Evolutionary conservation across 768 basidiomycete genomes (phyloP).

Genomic region (Boletellus ananiceps): DNA sequence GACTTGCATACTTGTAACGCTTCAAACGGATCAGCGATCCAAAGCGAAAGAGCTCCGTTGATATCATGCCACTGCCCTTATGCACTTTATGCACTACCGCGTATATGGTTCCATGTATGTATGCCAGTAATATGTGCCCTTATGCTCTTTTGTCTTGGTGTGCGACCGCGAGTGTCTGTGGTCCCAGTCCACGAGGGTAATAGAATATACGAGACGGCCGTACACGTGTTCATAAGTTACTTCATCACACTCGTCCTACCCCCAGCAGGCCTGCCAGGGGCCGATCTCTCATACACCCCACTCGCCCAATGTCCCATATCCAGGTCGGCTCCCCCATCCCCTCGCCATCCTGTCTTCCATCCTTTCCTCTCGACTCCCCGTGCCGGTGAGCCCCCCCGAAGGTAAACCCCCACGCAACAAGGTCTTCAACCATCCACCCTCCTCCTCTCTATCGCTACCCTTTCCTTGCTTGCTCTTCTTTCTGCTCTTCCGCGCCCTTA

Average conservation of each 20-base stretch:
- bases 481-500: slow-evolving; percentile 29
- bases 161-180: not conserved
- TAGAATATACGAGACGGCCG: no score
- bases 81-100: slow-evolving; percentile 12
- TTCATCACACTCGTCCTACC: not conserved
- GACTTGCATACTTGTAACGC: slow-evolving; percentile 31
- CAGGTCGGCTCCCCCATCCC: slow-evolving; percentile 43
- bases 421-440: slow-evolving; percentile 22
- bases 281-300: slow-evolving; percentile 43
- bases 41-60: not conserved
- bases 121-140: slow-evolving; percentile 16
- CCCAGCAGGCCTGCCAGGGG: not conserved
- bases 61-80: slow-evolving; percentile 10
- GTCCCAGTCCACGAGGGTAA: no score
- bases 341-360: slow-evolving; percentile 50
- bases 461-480: slow-evolving; percentile 35
- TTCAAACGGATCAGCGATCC: slow-evolving; percentile 11
- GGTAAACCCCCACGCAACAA: slow-evolving; percentile 20
- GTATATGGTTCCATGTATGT: not conserved
- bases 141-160: not conserved
- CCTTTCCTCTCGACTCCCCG: slow-evolving; percentile 40
- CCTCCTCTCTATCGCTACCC: slow-evolving; percentile 27
- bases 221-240: slow-evolving; percentile 9
- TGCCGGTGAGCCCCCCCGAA: slow-evolving; percentile 19
- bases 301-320: slow-evolving; percentile 45